Evolutionary conservation across 352 stramenopile species (phyloP).

Genomic region (Globisporangium sylvaticum): DNA sequence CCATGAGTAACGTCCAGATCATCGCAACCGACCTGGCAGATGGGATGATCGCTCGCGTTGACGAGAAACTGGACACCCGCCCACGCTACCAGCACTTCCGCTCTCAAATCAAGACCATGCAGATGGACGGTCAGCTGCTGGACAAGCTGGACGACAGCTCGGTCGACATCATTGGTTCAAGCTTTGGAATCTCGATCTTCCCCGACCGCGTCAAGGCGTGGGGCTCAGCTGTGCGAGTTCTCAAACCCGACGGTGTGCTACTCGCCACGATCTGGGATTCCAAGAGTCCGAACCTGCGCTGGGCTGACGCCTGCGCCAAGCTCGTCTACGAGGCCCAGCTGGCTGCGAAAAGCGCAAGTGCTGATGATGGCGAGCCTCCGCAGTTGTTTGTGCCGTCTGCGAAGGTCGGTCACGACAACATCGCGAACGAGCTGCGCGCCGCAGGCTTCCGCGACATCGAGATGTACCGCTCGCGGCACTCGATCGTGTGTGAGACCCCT

Average conservation of each 20-base stretch:
- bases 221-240: not conserved
- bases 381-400: not conserved
- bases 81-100: not conserved
- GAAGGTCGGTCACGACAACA: not conserved
- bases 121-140: not conserved
- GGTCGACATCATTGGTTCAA: not conserved
- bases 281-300: not conserved
- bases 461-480: not conserved
- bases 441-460: not conserved
- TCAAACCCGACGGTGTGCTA: not conserved
- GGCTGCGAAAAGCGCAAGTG: too few species aligned
- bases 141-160: not conserved
- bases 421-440: not conserved
- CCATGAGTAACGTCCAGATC: not conserved
- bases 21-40: not conserved
- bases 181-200: not conserved
- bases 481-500: not conserved
- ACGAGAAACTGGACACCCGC: not conserved
- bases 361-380: not conserved
- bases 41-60: not conserved
- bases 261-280: not conserved
- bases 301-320: not conserved
- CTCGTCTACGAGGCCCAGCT: too few species aligned
- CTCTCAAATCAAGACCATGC: not conserved
- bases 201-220: not conserved